These are phyloP conservation scores for Lichtheimia corymbifera DNA, from an alignment of 371 early-diverging fungal genomes.

Conservation along the genomic window DNA sequence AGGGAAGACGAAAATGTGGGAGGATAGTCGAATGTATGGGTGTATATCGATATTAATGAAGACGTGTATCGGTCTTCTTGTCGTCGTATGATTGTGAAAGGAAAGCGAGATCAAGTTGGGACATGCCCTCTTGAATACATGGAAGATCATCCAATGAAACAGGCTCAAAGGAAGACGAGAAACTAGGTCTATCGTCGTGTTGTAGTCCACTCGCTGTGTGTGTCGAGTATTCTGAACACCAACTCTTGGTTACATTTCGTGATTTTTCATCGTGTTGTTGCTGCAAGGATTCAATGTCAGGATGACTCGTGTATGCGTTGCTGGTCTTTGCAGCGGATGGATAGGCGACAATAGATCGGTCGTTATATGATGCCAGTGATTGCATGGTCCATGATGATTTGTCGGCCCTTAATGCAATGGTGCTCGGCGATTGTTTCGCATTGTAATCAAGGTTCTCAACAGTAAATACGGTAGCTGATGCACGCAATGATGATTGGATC, in stretches of 20 bases:
- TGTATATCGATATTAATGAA: neutral
- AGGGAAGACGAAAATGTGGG: neutral
- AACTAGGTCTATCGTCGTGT: neutral
- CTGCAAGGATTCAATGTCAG: neutral
- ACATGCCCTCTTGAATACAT: slow-evolving; percentile 23
- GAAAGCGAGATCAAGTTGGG: slow-evolving; percentile 17
- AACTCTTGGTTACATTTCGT: neutral
- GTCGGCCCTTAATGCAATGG: neutral
- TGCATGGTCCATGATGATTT: neutral
- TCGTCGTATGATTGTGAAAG: slow-evolving; percentile 5
- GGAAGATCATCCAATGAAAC: slow-evolving; percentile 19
- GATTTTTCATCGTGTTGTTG: slow-evolving; percentile 1
- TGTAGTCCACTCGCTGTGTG: neutral
- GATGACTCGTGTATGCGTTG: neutral
- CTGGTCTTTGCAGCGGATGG: slow-evolving; percentile 6
- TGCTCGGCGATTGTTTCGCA: slow-evolving; percentile 4
- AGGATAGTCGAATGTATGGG: neutral
- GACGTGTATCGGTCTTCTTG: neutral
- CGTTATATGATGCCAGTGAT: neutral
- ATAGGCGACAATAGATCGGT: slow-evolving; percentile 5
- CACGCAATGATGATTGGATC: slow-evolving; percentile 8
- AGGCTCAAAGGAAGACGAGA: slow-evolving; percentile 5
- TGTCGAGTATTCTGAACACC: slow-evolving; percentile 6
- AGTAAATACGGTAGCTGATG: slow-evolving; percentile 11
- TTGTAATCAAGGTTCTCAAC: slow-evolving; percentile 9